phyloP scores from a whole-genome alignment of 129 eudicot genomes.

The Smallanthus sonchifolius region DNA sequence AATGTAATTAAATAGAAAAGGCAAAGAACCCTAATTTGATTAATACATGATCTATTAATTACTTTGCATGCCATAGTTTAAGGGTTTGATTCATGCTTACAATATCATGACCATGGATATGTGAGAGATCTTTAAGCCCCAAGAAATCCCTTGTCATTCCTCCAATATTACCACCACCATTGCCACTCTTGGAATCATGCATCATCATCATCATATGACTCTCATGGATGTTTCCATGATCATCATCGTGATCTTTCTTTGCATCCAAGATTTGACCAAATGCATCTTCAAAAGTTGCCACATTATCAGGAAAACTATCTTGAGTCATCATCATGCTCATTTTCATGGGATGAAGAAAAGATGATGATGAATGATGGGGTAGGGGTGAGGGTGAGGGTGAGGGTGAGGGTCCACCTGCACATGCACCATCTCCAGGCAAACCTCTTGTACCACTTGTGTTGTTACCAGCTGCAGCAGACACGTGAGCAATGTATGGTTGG shows the following conservation, averaged over 20 bases:
- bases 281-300: slow-evolving; percentile 46
- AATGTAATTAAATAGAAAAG: background rate
- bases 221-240: background rate
- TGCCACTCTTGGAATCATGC: slow-evolving; percentile 7
- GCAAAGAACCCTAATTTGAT: background rate
- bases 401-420: slow-evolving; percentile 34
- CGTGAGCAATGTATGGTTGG: slow-evolving; percentile 54
- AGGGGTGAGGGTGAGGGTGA: no score
- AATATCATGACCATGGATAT: slow-evolving; percentile 37
- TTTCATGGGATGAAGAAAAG: slow-evolving; percentile 26
- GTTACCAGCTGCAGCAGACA: slow-evolving; percentile 38
- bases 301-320: slow-evolving; percentile 34
- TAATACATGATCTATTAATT: background rate
- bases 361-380: slow-evolving; percentile 38
- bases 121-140: slow-evolving; percentile 67
- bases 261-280: slow-evolving; percentile 49
- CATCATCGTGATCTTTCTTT: slow-evolving; percentile 22
- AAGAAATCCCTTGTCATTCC: slow-evolving; percentile 83
- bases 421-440: slow-evolving; percentile 33
- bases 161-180: slow-evolving; percentile 13
- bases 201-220: background rate
- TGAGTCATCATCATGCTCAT: slow-evolving; percentile 24
- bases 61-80: slow-evolving; percentile 40
- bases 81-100: slow-evolving; percentile 29
- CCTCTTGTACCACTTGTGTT: slow-evolving; percentile 41